These are phyloP conservation scores for Oemleria cerasiformis DNA, from an alignment of 306 rosid species.

Conservation along the genomic window DNA sequence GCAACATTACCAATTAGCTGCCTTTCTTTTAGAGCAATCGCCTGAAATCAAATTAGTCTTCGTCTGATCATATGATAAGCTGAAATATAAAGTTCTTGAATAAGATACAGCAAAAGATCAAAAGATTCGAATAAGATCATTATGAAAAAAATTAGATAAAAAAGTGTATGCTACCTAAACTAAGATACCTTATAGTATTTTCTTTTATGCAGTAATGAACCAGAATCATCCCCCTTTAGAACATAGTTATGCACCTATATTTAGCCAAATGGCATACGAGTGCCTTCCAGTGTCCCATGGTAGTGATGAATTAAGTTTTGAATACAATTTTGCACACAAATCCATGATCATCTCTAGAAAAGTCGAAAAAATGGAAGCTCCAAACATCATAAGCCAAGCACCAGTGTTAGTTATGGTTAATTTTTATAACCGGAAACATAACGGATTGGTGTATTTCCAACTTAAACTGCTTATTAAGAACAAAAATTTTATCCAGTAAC, in stretches of 20 bases:
- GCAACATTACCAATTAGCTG: slow-evolving; percentile 68
- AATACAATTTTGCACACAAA: not conserved
- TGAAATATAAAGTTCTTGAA: slow-evolving; percentile 16
- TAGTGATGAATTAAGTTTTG: not conserved
- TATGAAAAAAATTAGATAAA: not conserved
- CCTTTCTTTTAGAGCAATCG: slow-evolving; percentile 73
- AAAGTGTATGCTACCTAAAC: not conserved
- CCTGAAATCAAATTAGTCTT: slow-evolving; percentile 55
- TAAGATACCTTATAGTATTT: not conserved
- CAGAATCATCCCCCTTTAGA: not conserved
- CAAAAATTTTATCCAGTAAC: not conserved
- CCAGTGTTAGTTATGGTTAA: not conserved
- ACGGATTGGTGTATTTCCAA: not conserved
- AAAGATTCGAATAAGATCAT: not conserved
- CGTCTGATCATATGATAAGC: slow-evolving; percentile 18
- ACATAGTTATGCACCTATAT: not conserved
- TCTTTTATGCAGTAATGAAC: not conserved
- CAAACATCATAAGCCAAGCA: not conserved
- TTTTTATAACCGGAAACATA: not conserved
- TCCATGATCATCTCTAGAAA: not conserved
- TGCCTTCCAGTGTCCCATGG: not conserved
- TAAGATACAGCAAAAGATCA: slow-evolving; percentile 6
- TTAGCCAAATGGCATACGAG: not conserved
- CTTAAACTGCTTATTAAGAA: not conserved
- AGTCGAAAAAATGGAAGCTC: not conserved